These are phyloP conservation scores for Xerocomellus amylosporus DNA, from an alignment of 768 basidiomycete genomes.

Conservation along the genomic window DNA sequence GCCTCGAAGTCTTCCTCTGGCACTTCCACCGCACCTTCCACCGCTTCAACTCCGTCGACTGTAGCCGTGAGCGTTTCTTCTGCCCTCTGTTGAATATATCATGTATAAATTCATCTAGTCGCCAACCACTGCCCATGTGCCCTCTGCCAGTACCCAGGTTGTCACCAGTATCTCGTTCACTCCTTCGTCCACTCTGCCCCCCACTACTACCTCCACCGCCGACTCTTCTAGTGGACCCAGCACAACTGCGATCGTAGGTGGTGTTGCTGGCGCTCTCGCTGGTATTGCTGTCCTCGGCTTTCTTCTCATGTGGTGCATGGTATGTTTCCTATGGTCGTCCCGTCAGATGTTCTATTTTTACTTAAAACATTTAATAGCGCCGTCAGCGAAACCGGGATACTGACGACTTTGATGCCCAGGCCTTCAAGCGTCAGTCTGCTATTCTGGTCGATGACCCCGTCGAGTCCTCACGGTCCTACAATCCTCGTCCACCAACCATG, in stretches of 20 bases:
- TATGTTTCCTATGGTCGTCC: slow-evolving; percentile 24
- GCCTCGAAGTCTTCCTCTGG: slow-evolving; percentile 6
- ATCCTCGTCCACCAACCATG: slow-evolving; percentile 65
- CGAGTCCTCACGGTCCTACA: slow-evolving; percentile 38
- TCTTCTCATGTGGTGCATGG: slow-evolving; percentile 46
- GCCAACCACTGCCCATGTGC: not conserved
- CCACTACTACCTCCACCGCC: slow-evolving; percentile 29
- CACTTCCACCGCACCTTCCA: slow-evolving; percentile 1
- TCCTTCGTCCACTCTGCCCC: slow-evolving; percentile 1
- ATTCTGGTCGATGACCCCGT: slow-evolving; percentile 55
- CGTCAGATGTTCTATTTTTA: slow-evolving; percentile 1
- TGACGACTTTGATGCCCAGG: slow-evolving; percentile 51
- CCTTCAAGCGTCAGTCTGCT: slow-evolving; percentile 65
- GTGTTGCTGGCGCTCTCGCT: slow-evolving; percentile 45
- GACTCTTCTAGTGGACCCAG: slow-evolving; percentile 36
- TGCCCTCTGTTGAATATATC: not conserved
- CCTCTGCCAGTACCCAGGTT: not conserved
- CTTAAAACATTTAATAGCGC: slow-evolving; percentile 32
- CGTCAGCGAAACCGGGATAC: slow-evolving; percentile 37
- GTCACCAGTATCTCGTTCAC: not conserved
- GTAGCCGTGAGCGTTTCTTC: slow-evolving; percentile 21
- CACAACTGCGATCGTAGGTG: slow-evolving; percentile 35
- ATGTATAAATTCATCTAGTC: not conserved
- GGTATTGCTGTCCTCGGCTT: slow-evolving; percentile 41
- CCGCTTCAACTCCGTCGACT: not conserved